These are phyloP conservation scores for Penicillium glabrum DNA, from an alignment of 2,329 filamentous ascomycete species.

Conservation along the genomic window DNA sequence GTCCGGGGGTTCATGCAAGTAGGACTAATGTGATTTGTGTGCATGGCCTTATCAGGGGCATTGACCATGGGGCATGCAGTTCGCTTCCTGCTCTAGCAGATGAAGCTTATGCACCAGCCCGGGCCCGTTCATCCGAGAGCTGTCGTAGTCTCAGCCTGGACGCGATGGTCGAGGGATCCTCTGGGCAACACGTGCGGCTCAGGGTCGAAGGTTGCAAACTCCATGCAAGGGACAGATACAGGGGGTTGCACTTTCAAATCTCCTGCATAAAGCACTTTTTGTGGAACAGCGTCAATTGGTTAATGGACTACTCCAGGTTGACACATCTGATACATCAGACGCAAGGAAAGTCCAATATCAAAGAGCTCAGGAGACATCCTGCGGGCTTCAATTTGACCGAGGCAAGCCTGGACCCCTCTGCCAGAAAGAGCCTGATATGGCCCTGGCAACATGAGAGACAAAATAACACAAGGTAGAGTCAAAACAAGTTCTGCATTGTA, in stretches of 20 bases:
- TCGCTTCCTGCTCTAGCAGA: conserved; percentile 1
- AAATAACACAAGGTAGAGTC: neutral
- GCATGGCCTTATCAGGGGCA: neutral
- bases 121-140: conserved; percentile 9
- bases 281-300: conserved; percentile 1
- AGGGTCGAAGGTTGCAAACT: conserved; percentile 11
- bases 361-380: conserved; percentile 6
- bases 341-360: conserved; percentile 23
- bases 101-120: conserved; percentile 18
- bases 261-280: conserved; percentile 5
- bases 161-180: conserved; percentile 1
- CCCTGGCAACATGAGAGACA: neutral
- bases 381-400: neutral
- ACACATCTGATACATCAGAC: conserved; percentile 19
- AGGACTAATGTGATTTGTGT: conserved; percentile 6
- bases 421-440: neutral
- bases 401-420: neutral
- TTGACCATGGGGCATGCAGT: neutral
- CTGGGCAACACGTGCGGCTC: conserved; percentile 17
- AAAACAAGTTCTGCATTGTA: conserved; percentile 7
- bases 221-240: conserved; percentile 19
- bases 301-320: neutral
- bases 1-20: neutral
- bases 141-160: conserved; percentile 1
- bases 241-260: conserved; percentile 1